phyloP scores from a whole-genome alignment of 768 basidiomycete species.

The Collybia nuda region DNA sequence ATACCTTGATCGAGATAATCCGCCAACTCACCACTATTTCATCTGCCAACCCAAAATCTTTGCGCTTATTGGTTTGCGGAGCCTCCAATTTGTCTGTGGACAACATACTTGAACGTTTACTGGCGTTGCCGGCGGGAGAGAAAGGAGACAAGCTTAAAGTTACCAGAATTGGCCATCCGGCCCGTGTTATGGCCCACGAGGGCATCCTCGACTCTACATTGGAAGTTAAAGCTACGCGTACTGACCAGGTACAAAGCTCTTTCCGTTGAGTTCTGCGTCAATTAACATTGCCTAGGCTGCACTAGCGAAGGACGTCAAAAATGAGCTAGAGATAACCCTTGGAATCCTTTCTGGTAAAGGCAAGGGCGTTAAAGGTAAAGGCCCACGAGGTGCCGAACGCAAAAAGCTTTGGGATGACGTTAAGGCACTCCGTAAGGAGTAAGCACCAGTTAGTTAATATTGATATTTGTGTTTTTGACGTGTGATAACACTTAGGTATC shows the following conservation, averaged over 20 bases:
- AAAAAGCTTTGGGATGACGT: conserved; percentile 89
- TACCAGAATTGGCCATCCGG: conserved; percentile 95
- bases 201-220: conserved; percentile 66
- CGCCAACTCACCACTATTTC: conserved; percentile 68
- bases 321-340: conserved; percentile 74
- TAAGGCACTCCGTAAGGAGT: conserved; percentile 89
- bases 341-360: conserved; percentile 68
- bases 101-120: conserved; percentile 88
- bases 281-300: conserved; percentile 50
- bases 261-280: background rate
- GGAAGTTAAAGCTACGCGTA: conserved; percentile 70
- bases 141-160: conserved; percentile 56
- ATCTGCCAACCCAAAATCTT: conserved; percentile 45
- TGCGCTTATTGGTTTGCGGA: conserved; percentile 83
- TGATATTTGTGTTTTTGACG: background rate
- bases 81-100: conserved; percentile 95
- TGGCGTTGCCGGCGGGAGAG: conserved; percentile 53
- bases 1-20: conserved; percentile 92
- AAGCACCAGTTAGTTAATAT: conserved; percentile 19
- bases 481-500: conserved; percentile 54
- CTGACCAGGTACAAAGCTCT: conserved; percentile 57
- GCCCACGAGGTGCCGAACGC: conserved; percentile 68
- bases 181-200: conserved; percentile 79
- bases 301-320: conserved; percentile 86
- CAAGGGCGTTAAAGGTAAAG: conserved; percentile 71